Evolutionary conservation across 192 early-diverging fungal genomes (phyloP), one percentile per base, ranked within the genome.

Genomic region (Phycomyces nitens): DNA sequence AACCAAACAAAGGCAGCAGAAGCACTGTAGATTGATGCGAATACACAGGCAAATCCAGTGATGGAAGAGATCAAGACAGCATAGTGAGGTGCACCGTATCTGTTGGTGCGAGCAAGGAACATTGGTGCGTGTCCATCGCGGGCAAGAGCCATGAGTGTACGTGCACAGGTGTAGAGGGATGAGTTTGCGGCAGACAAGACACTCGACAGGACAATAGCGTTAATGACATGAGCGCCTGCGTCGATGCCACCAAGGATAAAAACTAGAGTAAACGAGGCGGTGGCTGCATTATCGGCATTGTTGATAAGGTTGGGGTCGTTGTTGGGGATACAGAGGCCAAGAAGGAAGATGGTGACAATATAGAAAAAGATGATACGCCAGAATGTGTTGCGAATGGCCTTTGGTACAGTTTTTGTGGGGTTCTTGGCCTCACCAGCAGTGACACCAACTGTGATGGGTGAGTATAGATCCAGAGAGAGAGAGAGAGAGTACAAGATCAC

Each of bases 371-470:
- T 68, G 56, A 96, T 93, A 57, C 94, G 85, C 90, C 89, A 94
- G 64, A 96, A 96, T 29, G 84, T 83, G 16, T 86, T 81, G 21
- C 82, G 77, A 54, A 91, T 91, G 10, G 87, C 89, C 10, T 77
- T 73, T 51, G 89, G 89, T 12, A 91, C 83, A 77, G 54, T 84
- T 58, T 88, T 86, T n/a, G 77, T 75, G 20, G 94, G 94, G 77
- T 96, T 96, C 22, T 83, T 82, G 40, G 88, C 85, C 75, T 96
- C 94, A 71, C 92, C 94, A 38, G 92, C 92, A 15, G 94, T 92
- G 64, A 96, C 84, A 54, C 92, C 94, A 42, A 96, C n/a, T n/a
- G 84, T 68, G 42, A 41, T 40, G 11, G 3, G 27, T 34, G 21
- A 52, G 5, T 23, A 56, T 21, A n/a, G 12, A 41, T 8, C 9